Evolutionary conservation across 306 rosid genomes (phyloP), one percentile per base, ranked within the genome.

Genomic region (Vigna radiata): DNA sequence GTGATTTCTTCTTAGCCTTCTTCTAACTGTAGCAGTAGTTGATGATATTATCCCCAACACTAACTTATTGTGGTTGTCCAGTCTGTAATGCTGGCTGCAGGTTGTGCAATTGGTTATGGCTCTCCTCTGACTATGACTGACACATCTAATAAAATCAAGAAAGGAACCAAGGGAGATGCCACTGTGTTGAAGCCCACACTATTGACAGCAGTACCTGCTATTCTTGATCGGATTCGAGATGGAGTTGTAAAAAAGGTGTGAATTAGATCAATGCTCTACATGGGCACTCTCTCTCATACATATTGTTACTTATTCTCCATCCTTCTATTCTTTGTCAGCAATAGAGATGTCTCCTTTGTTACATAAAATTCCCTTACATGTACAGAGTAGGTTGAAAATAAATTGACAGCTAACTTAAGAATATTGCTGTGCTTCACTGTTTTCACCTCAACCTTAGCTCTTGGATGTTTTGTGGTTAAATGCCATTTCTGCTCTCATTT

Each of bases 91-190:
- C 78, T 90, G 84, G 85, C 95, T 83, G 86, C 91, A 68, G 97
- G 97, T 70, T 60, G 56, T 82, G 72, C 84, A 72, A 82, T 94
- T 76, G 98, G 98, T 69, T 94, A 91, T 50, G 88, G 98, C 73
- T 86, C 95, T 27, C 80, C 97, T 65, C 33, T 76, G 82, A 94
- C 98, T 73, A 77, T 94, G 73, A 90, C 96, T 13, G 97, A 94
- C 84, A 89, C 91, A 59, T 92, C 95, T 12, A 94, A 36, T 79
- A 94, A 90, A 87, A 69, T 94, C 77, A 90, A 86, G 89, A 86
- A 92, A 87, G 97, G 97, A 86, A 94, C 97, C 62, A 94, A 88
- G 81, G 98, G 97, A 63, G 98, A 94, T 77, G 95, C 82, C 58
- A 81, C 92, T 56, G 84, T 39, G 39, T 84, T 94, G 76, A 86